Percentiles rank a stretch among this genome's conserved stretches.
These are phyloP conservation scores for Pichia sp. DNA, from an alignment of 1,139 yeast genomes.

Conservation along the genomic window DNA sequence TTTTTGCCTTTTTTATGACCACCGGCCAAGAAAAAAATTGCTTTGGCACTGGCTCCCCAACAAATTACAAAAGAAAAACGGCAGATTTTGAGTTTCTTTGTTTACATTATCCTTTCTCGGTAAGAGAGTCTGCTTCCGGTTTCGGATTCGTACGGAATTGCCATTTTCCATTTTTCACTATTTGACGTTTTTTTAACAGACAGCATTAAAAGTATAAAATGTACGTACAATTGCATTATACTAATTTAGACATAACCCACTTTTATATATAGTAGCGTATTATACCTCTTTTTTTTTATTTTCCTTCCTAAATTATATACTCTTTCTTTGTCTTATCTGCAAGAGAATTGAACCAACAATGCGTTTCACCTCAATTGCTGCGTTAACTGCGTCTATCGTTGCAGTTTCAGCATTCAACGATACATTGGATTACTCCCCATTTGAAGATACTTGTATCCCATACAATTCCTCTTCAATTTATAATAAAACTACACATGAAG, in stretches of 20 bases:
- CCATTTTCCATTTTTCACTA: too few species aligned
- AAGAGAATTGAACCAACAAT: not conserved
- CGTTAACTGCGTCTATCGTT: not conserved
- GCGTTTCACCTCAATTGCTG: not conserved
- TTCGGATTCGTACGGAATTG: not conserved
- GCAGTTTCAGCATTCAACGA: slow-evolving; percentile 4
- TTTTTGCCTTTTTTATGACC: not conserved
- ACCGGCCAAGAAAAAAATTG: too few species aligned
- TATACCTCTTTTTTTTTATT: not conserved
- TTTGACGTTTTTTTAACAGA: not conserved
- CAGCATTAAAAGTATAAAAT: too few species aligned
- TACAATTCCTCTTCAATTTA: slow-evolving; percentile 15
- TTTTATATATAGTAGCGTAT: too few species aligned
- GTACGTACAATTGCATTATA: too few species aligned
- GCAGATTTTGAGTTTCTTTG: not conserved
- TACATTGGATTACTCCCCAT: slow-evolving; percentile 17
- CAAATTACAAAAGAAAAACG: too few species aligned
- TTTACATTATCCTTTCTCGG: not conserved
- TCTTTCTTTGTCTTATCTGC: too few species aligned
- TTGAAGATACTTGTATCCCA: slow-evolving; percentile 18
- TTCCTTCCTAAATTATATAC: not conserved
- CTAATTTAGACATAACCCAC: too few species aligned
- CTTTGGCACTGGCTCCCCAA: too few species aligned
- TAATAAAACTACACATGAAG: slow-evolving; percentile 13
- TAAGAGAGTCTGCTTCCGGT: not conserved